Base-by-base conservation (phyloP, 257 asterid genomes). In the Nicotiana undulata region DNA sequence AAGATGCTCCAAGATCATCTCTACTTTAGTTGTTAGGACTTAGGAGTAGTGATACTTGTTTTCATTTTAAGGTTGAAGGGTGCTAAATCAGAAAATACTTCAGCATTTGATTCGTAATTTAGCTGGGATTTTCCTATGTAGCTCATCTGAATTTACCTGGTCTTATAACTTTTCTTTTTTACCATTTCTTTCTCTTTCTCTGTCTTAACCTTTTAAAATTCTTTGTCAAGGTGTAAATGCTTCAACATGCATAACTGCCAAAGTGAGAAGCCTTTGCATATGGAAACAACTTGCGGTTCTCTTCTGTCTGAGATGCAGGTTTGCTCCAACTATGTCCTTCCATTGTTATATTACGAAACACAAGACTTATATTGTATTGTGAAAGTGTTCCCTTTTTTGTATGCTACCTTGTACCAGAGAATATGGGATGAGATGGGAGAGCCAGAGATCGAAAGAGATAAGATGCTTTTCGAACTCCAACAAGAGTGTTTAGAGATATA, bases 401-500 rank as follows among this genome's bases (percentile, higher is more conserved):
- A 8, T 77, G 31, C 16, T 16, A n/a, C 56, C 26, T 76, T 67
- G 64, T 20, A 88, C 44, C 90, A 92, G 99, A 91, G 87, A 91
- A 90, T 93, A 84, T 95, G 98, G 98, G 91, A 95, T 81, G 97
- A 95, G 85, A 85, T 93, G 75, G 99, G 99, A 77, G 99, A 93
- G 85, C 88, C 83, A 78, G 97, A 87, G 63, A 56, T 78, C 3
- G 93, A 91, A 79, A 93, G 95, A 88, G 99, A 93, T 83, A 88
- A 86, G 82, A 85, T 92, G 96, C 90, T 95, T 80, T 84, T 59
- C 28, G 97, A 95, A 84, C 96, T 95, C 58, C 97, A 95, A 81
- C 97, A 90, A 87, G 93, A 90, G 85, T 95, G 99, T 84, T 74
- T 93, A 85, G 90, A 90, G 20, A 93, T 88, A 56, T 95, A 95